Evolutionary conservation across 106 monocot genomes (phyloP).

Genomic region (Allium fistulosum): DNA sequence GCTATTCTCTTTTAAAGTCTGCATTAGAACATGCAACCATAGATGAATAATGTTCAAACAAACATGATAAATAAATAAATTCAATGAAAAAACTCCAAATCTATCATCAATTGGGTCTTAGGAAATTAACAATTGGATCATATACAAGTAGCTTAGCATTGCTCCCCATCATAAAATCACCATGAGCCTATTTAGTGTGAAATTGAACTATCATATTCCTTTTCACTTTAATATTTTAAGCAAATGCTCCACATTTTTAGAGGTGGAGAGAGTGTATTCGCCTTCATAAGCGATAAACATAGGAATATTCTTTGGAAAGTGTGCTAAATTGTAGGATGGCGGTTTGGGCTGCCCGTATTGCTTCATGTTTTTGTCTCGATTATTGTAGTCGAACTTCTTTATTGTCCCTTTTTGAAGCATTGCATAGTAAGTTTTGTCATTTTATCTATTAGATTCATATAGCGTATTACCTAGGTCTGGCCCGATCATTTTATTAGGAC

Average conservation of each 20-base stretch:
- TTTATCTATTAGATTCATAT: too few species aligned
- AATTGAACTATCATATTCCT: conserved; percentile 13
- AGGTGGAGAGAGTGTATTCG: conserved; percentile 16
- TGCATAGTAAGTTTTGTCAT: neutral
- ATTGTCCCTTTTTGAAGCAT: conserved; percentile 14
- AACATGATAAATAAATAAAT: too few species aligned
- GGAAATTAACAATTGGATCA: conserved; percentile 1
- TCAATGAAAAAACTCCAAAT: neutral
- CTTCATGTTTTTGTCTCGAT: conserved; percentile 11
- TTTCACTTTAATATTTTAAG: conserved; percentile 10
- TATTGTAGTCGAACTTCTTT: conserved; percentile 24
- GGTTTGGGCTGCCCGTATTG: conserved; percentile 20
- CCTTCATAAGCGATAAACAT: conserved; percentile 29
- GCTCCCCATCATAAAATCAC: conserved; percentile 21
- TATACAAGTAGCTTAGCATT: conserved; percentile 15
- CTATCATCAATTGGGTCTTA: neutral
- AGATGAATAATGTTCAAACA: too few species aligned
- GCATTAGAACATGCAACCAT: too few species aligned
- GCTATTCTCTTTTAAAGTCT: too few species aligned
- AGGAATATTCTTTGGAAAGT: conserved; percentile 17
- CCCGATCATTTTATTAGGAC: too few species aligned
- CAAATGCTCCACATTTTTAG: conserved; percentile 10
- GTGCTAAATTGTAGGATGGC: conserved; percentile 17
- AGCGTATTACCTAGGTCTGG: too few species aligned
- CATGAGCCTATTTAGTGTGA: conserved; percentile 16